Evolutionary conservation across 2,329 filamentous ascomycete genomes (phyloP), one percentile per base, ranked within the genome.

Genomic region (Cryphonectria japonica): DNA sequence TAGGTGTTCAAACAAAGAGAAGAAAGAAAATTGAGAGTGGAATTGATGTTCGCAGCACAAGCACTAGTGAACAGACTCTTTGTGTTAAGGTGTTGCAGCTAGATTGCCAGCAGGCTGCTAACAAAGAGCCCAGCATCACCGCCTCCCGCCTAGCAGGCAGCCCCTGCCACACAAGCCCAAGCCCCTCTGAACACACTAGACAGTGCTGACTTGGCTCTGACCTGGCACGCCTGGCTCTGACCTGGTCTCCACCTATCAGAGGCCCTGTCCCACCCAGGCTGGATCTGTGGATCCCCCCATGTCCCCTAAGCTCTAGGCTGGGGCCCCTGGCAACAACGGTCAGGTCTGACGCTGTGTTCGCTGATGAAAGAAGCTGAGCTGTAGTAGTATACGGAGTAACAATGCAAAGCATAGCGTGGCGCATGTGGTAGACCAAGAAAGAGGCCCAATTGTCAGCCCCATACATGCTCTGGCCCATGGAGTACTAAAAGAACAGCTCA

Each of bases 401-500:
- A 61, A 32, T 32, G 37, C 29, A 8, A 26, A 29, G 61, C 61
- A 62, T 59, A 32, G 29, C 26, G 54, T 59, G 41, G 37, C 52
- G 54, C 66, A 68, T 68, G 66, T 68, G 41, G n/a, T 41, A 67
- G 61, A 64, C 61, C 61, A 64, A 62, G 39, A 64, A 29, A n/a
- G 59, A 66, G 64, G 54, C 66, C 57, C 54, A 68, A 68, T 46
- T 63, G 66, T 52, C 66, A 62, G 57, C 66, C 66, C 66, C 66
- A 39, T 68, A 50, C 57, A 34, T n/a, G 60, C 52, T 37, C 54
- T 22, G 61, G 13, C n/a, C n/a, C 4, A 13, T 14, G 13, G 41
- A 66, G 67, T 70, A 73, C 67, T 73, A 73, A 73, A 73, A 73
- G 72, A 72, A 68, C 67, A 73, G 68, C 65, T 67, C 72, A 69